Evolutionary conservation across 2,329 filamentous ascomycete species (phyloP).

Genomic region (Pseudopyricularia cyperi): DNA sequence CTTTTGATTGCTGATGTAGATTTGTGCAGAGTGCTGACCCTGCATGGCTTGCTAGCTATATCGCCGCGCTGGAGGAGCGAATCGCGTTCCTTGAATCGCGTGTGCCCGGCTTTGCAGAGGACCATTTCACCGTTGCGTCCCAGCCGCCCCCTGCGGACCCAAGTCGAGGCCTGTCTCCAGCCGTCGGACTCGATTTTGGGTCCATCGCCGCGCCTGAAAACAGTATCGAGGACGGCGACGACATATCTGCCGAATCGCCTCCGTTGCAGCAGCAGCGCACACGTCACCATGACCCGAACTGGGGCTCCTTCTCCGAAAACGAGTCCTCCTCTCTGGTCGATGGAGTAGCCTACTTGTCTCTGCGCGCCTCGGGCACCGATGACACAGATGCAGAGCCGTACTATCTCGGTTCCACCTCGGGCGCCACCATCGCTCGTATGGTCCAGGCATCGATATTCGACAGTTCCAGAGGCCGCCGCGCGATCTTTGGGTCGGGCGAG

Average conservation of each 20-base stretch:
- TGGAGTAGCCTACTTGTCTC: slow-evolving; percentile 13
- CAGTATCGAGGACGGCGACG: background rate
- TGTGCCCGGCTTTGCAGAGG: slow-evolving; percentile 12
- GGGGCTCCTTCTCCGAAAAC: slow-evolving; percentile 8
- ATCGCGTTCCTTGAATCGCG: slow-evolving; percentile 15
- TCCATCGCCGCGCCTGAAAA: background rate
- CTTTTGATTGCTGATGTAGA: background rate
- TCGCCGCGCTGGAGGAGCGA: slow-evolving; percentile 14
- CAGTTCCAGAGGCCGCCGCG: slow-evolving; percentile 4
- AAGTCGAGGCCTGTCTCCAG: background rate
- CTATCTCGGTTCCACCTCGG: slow-evolving; percentile 14
- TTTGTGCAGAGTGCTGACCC: background rate
- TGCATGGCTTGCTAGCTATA: slow-evolving; percentile 8
- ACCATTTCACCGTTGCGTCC: slow-evolving; percentile 9
- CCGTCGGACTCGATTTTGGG: background rate
- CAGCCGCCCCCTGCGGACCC: background rate
- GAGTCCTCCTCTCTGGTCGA: slow-evolving; percentile 11
- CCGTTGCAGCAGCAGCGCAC: slow-evolving; percentile 1
- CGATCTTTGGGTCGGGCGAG: background rate
- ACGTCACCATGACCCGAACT: background rate
- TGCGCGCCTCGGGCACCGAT: slow-evolving; percentile 12
- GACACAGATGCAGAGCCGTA: slow-evolving; percentile 13
- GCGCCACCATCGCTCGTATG: slow-evolving; percentile 14
- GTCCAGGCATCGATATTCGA: slow-evolving; percentile 14
- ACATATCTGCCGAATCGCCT: background rate